These are phyloP conservation scores for Thraustochytrium striatum DNA, from an alignment of 352 stramenopile species.

Conservation along the genomic window DNA sequence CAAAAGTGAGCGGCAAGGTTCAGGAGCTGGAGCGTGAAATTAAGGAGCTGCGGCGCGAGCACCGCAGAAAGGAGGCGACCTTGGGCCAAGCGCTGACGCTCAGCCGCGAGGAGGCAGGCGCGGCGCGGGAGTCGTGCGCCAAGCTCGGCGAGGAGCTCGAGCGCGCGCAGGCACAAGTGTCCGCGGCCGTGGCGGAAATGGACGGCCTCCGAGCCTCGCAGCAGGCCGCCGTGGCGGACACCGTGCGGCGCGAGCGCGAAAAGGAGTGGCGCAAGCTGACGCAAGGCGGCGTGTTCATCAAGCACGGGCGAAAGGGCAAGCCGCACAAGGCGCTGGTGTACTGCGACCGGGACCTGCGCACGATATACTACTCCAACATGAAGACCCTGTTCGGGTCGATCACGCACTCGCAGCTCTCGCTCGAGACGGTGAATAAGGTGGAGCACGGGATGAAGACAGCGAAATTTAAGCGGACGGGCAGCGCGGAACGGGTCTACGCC, in stretches of 20 bases:
- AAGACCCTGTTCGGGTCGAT: slow-evolving; percentile 2
- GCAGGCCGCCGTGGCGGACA: neutral
- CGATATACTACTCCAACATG: slow-evolving; percentile 25
- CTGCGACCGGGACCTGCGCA: neutral
- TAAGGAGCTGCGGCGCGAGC: neutral
- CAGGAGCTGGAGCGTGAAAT: neutral
- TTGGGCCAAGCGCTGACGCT: neutral
- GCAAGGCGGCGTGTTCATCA: slow-evolving; percentile 11
- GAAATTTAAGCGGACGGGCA: slow-evolving; percentile 2
- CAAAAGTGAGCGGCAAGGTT: neutral
- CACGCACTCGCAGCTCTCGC: neutral
- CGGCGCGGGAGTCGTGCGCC: neutral
- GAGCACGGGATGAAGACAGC: slow-evolving; percentile 25
- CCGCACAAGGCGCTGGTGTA: slow-evolving; percentile 25
- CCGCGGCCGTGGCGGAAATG: neutral
- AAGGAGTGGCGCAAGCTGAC: neutral
- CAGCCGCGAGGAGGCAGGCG: neutral
- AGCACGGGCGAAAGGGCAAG: slow-evolving; percentile 21
- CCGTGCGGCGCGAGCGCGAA: neutral
- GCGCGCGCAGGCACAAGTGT: neutral
- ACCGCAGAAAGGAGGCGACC: neutral
- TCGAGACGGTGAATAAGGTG: neutral
- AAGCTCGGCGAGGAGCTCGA: neutral
- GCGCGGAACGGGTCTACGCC: neutral
- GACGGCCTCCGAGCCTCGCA: neutral